Percentiles rank a stretch among this genome's conserved stretches.
Conservation (phyloP, 176 grass and related monocot genomes). For the Carex littledalei region DNA sequence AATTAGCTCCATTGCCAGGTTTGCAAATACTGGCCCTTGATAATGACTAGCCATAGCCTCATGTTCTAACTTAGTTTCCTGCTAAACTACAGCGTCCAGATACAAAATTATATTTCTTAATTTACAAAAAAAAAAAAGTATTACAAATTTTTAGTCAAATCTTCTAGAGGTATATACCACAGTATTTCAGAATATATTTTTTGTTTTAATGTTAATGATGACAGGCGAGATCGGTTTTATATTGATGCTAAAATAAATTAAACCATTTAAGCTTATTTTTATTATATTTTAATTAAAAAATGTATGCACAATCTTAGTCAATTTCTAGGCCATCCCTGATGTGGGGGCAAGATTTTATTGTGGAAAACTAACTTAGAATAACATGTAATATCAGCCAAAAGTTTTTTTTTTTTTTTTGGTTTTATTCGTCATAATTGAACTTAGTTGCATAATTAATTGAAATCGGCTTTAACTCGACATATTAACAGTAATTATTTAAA, state of each 20-base stretch:
- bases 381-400: background rate
- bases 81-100: background rate
- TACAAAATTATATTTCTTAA: background rate
- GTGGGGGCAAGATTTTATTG: background rate
- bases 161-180: background rate
- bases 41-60: background rate
- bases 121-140: no score
- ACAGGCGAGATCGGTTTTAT: background rate
- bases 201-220: background rate
- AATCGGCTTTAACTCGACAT: no score
- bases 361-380: background rate
- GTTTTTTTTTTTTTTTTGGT: background rate
- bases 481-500: no score
- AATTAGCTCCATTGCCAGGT: background rate
- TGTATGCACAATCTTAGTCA: background rate
- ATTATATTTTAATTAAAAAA: background rate
- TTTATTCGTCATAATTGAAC: background rate
- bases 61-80: background rate
- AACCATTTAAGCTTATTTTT: background rate
- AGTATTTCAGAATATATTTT: background rate
- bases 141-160: background rate
- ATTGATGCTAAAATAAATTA: background rate
- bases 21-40: background rate
- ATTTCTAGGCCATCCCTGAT: background rate
- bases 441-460: background rate